These are phyloP conservation scores for Dimargaris xerosporica DNA, from an alignment of 192 early-diverging fungal species.

Conservation along the genomic window DNA sequence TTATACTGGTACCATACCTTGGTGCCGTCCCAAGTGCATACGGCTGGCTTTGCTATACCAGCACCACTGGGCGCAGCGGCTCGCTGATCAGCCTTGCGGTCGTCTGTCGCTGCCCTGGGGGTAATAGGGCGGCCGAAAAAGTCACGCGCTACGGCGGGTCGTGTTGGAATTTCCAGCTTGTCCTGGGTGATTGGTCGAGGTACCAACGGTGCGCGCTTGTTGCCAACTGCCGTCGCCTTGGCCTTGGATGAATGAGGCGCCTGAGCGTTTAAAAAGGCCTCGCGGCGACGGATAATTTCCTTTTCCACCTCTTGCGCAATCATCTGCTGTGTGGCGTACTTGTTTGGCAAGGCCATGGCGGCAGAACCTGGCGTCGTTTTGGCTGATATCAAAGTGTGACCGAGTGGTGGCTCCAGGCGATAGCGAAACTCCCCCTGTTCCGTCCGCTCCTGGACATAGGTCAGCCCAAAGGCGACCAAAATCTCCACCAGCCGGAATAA, in stretches of 20 bases:
- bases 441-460: conserved; percentile 48
- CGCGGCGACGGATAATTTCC: conserved; percentile 10
- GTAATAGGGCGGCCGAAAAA: conserved; percentile 69
- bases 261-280: not conserved
- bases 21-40: conserved; percentile 14
- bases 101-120: conserved; percentile 13
- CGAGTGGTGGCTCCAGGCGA: conserved; percentile 51
- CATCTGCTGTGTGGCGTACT: conserved; percentile 69
- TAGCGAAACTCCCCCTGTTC: conserved; percentile 42
- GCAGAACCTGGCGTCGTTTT: not conserved
- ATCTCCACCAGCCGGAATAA: conserved; percentile 42
- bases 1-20: conserved; percentile 59
- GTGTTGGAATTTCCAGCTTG: not conserved
- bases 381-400: not conserved
- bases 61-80: conserved; percentile 11
- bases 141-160: conserved; percentile 30
- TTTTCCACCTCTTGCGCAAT: conserved; percentile 56
- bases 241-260: conserved; percentile 4
- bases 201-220: conserved; percentile 4
- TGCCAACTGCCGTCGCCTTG: not conserved
- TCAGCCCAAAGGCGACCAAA: conserved; percentile 54
- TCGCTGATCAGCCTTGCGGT: conserved; percentile 7
- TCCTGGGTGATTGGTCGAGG: not conserved
- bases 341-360: conserved; percentile 33
- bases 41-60: not conserved